These are phyloP conservation scores for Metschnikowia orientalis DNA, from an alignment of 805 yeast species.

Conservation along the genomic window DNA sequence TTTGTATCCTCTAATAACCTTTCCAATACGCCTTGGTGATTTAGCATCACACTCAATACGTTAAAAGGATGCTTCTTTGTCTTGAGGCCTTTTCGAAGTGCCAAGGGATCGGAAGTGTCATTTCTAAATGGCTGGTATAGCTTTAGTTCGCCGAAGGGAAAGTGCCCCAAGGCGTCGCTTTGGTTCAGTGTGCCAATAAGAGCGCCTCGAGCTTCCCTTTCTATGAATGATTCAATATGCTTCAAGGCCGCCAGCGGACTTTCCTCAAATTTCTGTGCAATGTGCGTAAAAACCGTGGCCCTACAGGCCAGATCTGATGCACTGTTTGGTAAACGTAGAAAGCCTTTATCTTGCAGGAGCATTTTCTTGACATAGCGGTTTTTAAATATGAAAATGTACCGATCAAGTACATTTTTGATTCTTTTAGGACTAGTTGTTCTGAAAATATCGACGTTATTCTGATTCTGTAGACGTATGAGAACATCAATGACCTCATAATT, in stretches of 20 bases:
- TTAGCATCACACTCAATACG: constrained; percentile 7
- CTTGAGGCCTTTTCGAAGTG: constrained; percentile 11
- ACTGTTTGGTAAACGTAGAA: too few species aligned
- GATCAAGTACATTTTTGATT: constrained; percentile 7
- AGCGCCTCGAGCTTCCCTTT: constrained; percentile 3
- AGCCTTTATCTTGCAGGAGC: neutral
- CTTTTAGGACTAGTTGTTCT: constrained; percentile 6
- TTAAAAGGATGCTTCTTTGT: constrained; percentile 10
- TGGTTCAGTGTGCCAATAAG: neutral
- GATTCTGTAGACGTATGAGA: constrained; percentile 8
- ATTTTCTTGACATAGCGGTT: constrained; percentile 4
- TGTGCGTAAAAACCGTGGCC: neutral
- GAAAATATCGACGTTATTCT: constrained; percentile 7
- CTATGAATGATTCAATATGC: constrained; percentile 1
- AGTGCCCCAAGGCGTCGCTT: neutral
- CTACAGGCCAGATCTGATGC: neutral
- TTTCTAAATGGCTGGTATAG: constrained; percentile 13
- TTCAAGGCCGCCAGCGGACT: neutral
- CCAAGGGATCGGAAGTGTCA: constrained; percentile 11
- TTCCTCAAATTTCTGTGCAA: constrained; percentile 1
- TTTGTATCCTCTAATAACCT: constrained; percentile 4
- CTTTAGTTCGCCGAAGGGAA: constrained; percentile 6
- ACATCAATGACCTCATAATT: constrained; percentile 7
- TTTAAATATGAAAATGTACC: constrained; percentile 10
- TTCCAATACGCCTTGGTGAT: constrained; percentile 7